phyloP scores from a whole-genome alignment of 345 rosid species.

The Boechera divaricarpa region DNA sequence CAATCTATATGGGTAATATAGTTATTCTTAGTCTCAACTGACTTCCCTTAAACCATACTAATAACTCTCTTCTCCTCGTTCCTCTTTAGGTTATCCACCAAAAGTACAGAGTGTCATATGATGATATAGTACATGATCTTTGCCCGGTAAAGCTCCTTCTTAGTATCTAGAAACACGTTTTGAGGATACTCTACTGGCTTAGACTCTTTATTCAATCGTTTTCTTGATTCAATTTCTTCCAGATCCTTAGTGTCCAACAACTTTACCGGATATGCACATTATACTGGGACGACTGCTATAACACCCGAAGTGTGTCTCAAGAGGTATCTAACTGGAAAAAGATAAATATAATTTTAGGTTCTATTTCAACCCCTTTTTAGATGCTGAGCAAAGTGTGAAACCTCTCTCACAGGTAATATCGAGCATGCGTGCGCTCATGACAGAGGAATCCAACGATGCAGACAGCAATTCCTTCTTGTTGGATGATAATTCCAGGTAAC shows the following conservation, averaged over 20 bases:
- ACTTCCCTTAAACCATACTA: background rate
- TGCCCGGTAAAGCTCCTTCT: conserved; percentile 75
- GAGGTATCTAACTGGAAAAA: conserved; percentile 50
- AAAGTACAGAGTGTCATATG: conserved; percentile 94
- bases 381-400: conserved; percentile 19
- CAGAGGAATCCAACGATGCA: conserved; percentile 90
- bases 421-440: conserved; percentile 97
- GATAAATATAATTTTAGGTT: background rate
- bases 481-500: conserved; percentile 88
- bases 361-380: conserved; percentile 6
- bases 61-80: background rate
- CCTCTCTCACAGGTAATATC: conserved; percentile 72
- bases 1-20: no score
- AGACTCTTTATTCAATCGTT: background rate
- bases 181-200: background rate
- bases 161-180: conserved; percentile 7
- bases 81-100: conserved; percentile 91
- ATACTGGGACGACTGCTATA: conserved; percentile 98
- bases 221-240: conserved; percentile 35
- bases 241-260: conserved; percentile 97
- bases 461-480: conserved; percentile 86
- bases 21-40: background rate
- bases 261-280: conserved; percentile 94
- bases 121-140: conserved; percentile 92
- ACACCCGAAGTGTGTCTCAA: conserved; percentile 92